Conservation (phyloP, 148 eudicot species). For the Camellia japonica region DNA sequence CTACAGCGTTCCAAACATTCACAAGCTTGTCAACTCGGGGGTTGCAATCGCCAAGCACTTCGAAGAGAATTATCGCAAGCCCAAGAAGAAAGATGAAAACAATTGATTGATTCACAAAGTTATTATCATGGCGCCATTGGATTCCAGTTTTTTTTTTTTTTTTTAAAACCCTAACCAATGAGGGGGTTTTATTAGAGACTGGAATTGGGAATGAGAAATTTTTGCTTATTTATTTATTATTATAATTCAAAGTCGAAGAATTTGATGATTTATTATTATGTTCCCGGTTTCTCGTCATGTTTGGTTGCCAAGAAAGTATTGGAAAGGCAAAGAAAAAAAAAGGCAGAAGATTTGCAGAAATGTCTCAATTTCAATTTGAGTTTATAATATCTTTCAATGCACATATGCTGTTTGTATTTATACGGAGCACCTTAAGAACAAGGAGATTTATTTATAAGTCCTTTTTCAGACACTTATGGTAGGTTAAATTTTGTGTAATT, state of each 20-base stretch:
- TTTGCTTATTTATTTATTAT: background rate
- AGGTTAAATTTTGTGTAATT: no score
- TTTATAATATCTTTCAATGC: no score
- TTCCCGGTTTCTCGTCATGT: background rate
- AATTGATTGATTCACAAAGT: constrained; percentile 7
- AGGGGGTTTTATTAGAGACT: background rate
- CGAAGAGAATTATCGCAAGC: constrained; percentile 53
- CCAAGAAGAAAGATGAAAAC: constrained; percentile 40
- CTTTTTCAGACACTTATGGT: no score
- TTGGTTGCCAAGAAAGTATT: constrained; percentile 6
- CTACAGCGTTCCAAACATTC: constrained; percentile 46
- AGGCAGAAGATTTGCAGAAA: background rate
- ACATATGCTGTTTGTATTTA: no score
- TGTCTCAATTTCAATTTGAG: no score
- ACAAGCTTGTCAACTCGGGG: constrained; percentile 40
- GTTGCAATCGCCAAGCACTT: constrained; percentile 33
- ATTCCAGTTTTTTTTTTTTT: background rate
- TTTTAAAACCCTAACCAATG: background rate
- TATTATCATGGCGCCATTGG: background rate
- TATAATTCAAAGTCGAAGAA: background rate
- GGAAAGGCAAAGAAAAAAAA: background rate
- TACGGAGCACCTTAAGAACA: no score
- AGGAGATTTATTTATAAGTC: no score
- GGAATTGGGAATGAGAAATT: background rate
- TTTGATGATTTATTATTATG: background rate